Base-by-base conservation (phyloP, 495 filamentous ascomycete species). In the Neurospora sp. region DNA sequence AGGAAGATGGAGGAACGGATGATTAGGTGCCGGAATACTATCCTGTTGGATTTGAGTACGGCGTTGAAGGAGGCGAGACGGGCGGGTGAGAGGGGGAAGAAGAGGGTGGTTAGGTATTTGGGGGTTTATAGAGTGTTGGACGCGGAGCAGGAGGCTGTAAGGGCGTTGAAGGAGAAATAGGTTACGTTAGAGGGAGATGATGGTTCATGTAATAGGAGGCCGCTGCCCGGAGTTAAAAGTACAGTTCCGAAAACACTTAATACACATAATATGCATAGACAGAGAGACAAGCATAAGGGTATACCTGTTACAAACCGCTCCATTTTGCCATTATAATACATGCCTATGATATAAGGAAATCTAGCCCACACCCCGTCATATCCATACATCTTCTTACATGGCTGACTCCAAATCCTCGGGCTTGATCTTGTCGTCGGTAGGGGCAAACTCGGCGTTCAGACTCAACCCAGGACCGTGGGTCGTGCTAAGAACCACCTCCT, bases 401-500 rank as follows among this genome's bases (percentile, higher is more conserved):
- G 77, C 77, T 31, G 82, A 84, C 31, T 85, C 83, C 53, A 92
- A 77, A 39, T 90, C 83, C 70, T 82, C 86, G 22, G 84, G 85
- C 73, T 81, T 83, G 41, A 89, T 70, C 46, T 74, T 81, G 74
- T 89, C 90, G 71, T 88, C 82, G 11, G 88, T 83, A 70, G 89
- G 79, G 71, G 80, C 88, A 82, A 96, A 92, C 39, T 87, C 86
- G 68, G 95, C 96, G 74, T 89, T 96, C 77, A 99, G 81, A 77
- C 88, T 91, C 85, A 99, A 92, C 5, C 94, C 96, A 5, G 94
- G 92, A 35, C 90, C 91, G 78, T 92, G 82, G 39, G 94, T 97
- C 1, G 94, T 93, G 83, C 93, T 94, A 76, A 99, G 83, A n/a
- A 97, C 94, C 77, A 99, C 93, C 84, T 99, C 96, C 76, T 93